Percentiles rank a stretch among this genome's conserved stretches.
phyloP scores from a whole-genome alignment of 139 green algal genomes.

The Marvania coccoides region DNA sequence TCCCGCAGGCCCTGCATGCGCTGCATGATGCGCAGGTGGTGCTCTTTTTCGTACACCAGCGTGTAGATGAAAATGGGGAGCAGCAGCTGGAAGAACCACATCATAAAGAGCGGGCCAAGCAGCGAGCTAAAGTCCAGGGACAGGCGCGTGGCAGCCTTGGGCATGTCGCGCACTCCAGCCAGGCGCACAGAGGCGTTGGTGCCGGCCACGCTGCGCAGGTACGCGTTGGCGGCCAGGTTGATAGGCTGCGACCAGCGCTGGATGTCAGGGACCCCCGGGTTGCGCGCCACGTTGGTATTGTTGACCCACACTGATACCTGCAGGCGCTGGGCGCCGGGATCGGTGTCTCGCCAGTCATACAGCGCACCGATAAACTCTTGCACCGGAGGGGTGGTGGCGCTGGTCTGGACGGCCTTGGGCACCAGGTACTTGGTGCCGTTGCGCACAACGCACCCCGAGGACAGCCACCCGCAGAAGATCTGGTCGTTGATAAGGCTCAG shows the following conservation, averaged over 20 bases:
- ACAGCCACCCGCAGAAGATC: conserved; percentile 42
- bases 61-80: conserved; percentile 32
- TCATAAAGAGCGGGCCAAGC: conserved; percentile 78
- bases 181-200: conserved; percentile 13
- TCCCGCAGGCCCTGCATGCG: conserved; percentile 53
- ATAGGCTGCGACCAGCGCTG: conserved; percentile 55
- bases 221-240: conserved; percentile 56
- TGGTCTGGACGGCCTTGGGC: not conserved
- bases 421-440: not conserved
- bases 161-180: conserved; percentile 58
- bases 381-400: not conserved
- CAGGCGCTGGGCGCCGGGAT: conserved; percentile 6
- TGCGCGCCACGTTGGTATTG: conserved; percentile 28
- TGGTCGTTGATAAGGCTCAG: conserved; percentile 5
- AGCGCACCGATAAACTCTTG: conserved; percentile 40
- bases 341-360: conserved; percentile 42
- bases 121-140: conserved; percentile 68
- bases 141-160: conserved; percentile 38
- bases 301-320: conserved; percentile 47
- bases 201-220: conserved; percentile 23
- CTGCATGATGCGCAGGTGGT: conserved; percentile 70
- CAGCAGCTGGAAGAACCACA: conserved; percentile 49
- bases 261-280: conserved; percentile 25
- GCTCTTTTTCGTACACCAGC: conserved; percentile 61
- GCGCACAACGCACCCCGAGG: conserved; percentile 14